These are phyloP conservation scores for Rosellinia necatrix DNA, from an alignment of 2,329 filamentous ascomycete species.

Conservation along the genomic window DNA sequence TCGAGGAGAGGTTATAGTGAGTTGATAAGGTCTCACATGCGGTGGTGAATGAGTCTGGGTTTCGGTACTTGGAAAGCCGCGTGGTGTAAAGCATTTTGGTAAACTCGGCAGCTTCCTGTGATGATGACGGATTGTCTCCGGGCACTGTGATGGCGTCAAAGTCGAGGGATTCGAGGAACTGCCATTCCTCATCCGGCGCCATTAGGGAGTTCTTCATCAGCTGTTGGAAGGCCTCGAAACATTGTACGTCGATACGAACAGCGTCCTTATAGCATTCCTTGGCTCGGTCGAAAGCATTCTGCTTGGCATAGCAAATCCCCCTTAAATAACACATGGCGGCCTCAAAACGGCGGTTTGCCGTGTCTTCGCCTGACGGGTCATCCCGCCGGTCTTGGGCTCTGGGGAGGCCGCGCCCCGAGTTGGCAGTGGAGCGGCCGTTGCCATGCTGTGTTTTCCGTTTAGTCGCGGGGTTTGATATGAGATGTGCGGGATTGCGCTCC, in stretches of 20 bases:
- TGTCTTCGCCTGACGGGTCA: slow-evolving; percentile 63
- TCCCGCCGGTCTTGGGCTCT: slow-evolving; percentile 37
- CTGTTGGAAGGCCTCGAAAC: slow-evolving; percentile 97
- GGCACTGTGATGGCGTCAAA: slow-evolving; percentile 79
- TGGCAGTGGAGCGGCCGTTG: slow-evolving; percentile 30
- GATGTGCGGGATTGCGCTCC: slow-evolving; percentile 90
- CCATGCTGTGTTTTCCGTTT: slow-evolving; percentile 74
- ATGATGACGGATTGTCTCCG: slow-evolving; percentile 67
- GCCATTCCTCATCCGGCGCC: slow-evolving; percentile 85
- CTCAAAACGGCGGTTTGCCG: slow-evolving; percentile 81
- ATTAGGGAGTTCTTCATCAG: slow-evolving; percentile 96
- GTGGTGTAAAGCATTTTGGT: slow-evolving; percentile 97
- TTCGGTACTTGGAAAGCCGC: slow-evolving; percentile 90
- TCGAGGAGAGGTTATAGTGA: slow-evolving; percentile 85
- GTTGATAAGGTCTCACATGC: slow-evolving; percentile 91
- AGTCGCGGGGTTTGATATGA: slow-evolving; percentile 69
- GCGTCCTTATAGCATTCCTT: slow-evolving; percentile 99
- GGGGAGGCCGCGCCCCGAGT: slow-evolving; percentile 29
- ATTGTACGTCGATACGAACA: slow-evolving; percentile 94
- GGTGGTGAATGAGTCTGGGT: slow-evolving; percentile 78
- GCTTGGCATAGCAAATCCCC: slow-evolving; percentile 92
- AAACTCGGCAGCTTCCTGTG: slow-evolving; percentile 90
- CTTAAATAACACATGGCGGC: slow-evolving; percentile 96
- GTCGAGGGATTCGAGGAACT: slow-evolving; percentile 84
- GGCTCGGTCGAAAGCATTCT: slow-evolving; percentile 94